Percentiles rank a stretch among this genome's conserved stretches.
Evolutionary conservation across 768 basidiomycete species (phyloP).

Genomic region (Lactarius evosmus): DNA sequence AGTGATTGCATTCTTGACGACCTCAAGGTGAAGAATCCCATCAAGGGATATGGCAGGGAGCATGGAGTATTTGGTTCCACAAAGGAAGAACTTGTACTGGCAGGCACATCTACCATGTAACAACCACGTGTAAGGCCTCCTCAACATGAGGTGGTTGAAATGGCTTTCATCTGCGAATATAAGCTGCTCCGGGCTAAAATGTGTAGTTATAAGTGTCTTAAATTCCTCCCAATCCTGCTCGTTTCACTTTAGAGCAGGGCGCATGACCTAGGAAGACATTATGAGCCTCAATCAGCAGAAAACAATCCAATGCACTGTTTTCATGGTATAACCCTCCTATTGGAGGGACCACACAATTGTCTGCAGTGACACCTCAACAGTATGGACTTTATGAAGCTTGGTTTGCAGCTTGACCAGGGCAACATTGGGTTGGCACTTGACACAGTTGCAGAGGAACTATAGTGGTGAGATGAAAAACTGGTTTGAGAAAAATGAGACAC

Average conservation of each 20-base stretch:
- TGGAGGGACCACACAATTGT: no score
- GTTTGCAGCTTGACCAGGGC: no score
- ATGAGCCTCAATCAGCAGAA: conserved; percentile 18
- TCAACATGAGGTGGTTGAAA: conserved; percentile 33
- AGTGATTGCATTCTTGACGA: no score
- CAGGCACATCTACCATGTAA: conserved; percentile 29
- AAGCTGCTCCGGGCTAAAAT: no score
- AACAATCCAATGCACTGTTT: conserved; percentile 34
- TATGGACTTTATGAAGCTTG: conserved; percentile 27
- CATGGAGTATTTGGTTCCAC: conserved; percentile 36
- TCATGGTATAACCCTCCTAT: no score
- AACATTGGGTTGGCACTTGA: background rate
- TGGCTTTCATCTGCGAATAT: conserved; percentile 39
- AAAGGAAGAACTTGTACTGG: conserved; percentile 31
- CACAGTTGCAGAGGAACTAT: background rate
- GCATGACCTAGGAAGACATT: conserved; percentile 21
- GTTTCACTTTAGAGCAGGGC: conserved; percentile 16
- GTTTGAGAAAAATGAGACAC: background rate
- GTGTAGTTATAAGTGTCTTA: conserved; percentile 15
- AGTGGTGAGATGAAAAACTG: background rate
- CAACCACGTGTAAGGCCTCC: conserved; percentile 33
- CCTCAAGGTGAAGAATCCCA: no score
- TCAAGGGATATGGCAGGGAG: no score
- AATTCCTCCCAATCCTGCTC: conserved; percentile 16
- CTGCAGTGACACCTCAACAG: conserved; percentile 26